Base-by-base conservation (phyloP, 345 rosid genomes). In the Dipteronia sinensis region DNA sequence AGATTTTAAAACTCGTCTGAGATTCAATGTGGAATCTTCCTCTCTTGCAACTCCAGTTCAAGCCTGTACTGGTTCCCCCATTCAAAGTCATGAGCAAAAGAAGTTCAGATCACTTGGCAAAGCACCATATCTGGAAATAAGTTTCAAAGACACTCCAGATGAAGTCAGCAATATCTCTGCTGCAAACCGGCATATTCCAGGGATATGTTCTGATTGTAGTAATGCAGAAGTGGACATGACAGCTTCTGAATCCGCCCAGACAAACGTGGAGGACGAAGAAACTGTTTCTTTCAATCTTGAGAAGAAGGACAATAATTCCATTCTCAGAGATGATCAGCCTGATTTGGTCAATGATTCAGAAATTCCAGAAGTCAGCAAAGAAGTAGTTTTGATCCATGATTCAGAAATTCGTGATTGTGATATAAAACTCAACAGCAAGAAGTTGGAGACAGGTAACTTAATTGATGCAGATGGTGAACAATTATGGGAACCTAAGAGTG, bases 31-130 rank as follows among this genome's bases (percentile, higher is more conserved):
- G 62, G 75, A 49, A 68, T 73, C 75, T 79, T 80, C 86, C 44
- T 77, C 92, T 9, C 83, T 83, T 46, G 69, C 79, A 78, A 67
- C 85, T 82, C 82, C 84, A 46, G 77, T 76, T 72, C 80, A 87
- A 76, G 79, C 84, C 51, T 69, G 82, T 73, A 17, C 17, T 20
- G 85, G 58, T 59, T 76, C 80, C 73, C 44, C 40, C 29, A 67
- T 56, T 70, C 84, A 67, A 71, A 80, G 15, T 56, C 82, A 62
- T 51, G 74, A 72, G 31, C 84, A 73, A 78, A 78, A 63, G 62
- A 55, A 65, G 10, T 78, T 82, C 10, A 65, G 69, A 23, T 44
- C 10, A 34, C 78, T 74, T 46, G 74, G 31, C 6, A 78, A 67
- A 63, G 73, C 77, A 75, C 29, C 64, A 59, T 20, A 1, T 34